Conservation (phyloP, 352 stramenopile genomes). For the Phytopythium kandeliae region DNA sequence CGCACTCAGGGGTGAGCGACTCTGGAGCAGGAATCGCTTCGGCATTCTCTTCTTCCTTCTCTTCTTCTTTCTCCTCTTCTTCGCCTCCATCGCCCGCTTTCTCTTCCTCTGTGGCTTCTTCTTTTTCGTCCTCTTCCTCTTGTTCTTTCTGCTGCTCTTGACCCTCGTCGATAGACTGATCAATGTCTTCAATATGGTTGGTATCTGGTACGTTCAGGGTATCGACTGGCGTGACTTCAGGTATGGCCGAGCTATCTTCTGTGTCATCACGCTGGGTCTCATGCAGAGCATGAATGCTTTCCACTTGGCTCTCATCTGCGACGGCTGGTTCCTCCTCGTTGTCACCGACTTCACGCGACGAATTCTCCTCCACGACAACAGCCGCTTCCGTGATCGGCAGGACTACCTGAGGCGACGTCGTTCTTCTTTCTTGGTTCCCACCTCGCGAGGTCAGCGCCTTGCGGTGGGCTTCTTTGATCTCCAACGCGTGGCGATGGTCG, state of each 20-base stretch:
- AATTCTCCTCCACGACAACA: background rate
- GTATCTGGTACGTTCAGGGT: background rate
- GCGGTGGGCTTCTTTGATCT: constrained; percentile 3
- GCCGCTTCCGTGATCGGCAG: background rate
- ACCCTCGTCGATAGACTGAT: background rate
- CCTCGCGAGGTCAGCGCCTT: background rate
- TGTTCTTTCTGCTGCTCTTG: background rate
- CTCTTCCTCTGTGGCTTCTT: background rate
- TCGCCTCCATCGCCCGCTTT: background rate
- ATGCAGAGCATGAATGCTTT: background rate
- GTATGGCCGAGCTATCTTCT: background rate
- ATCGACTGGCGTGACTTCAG: background rate
- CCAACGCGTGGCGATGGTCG: background rate
- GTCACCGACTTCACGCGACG: background rate
- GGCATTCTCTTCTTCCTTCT: background rate
- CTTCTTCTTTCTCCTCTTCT: background rate
- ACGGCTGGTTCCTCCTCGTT: background rate
- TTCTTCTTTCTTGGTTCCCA: background rate
- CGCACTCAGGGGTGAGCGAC: background rate
- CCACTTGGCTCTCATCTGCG: background rate
- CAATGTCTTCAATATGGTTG: background rate
- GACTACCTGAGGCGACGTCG: background rate
- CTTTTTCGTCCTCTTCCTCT: background rate
- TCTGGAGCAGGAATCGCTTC: background rate
- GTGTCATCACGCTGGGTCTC: background rate